Base-by-base conservation (phyloP, 2,329 filamentous ascomycete species). In the Cordyceps pruinosa region DNA sequence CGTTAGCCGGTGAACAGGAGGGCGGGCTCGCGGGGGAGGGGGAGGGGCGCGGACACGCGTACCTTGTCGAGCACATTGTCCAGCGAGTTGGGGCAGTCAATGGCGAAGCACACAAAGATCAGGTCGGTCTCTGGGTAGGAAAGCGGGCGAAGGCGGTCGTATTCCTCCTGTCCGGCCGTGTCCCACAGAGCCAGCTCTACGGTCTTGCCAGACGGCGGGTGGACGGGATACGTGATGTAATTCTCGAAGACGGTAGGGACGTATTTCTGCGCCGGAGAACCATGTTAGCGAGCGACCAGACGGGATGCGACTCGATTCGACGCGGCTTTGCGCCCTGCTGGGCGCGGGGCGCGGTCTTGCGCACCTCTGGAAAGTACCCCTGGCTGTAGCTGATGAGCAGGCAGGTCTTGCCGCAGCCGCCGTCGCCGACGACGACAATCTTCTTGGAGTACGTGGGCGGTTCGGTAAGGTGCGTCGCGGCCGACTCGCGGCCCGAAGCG, bases 21-120 rank as follows among this genome's bases (percentile, higher is more conserved):
- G n/a, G 21, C 17, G n/a, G 21, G 17, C 37, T 8, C 15, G 23
- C 13, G 5, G 17, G 37, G 23, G 48, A 45, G n/a, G 17, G 4
- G n/a, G n/a, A n/a, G n/a, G n/a, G n/a, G n/a, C n/a, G n/a, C n/a
- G n/a, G n/a, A n/a, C n/a, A n/a, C n/a, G n/a, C 21, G 5, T 77
- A 97, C 94, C 87, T 99, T 99, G 77, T 99, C 94, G 78, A 97
- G 87, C 59, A 99, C 93, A 73, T 99, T 99, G 70, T 99, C 94
- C 54, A 99, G 80, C 7, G 93, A 97, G 73, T 96, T 97, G 35
- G 94, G 94, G 73, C 94, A 99, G 75, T 99, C 94, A 68, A 99
- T 97, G 63, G 94, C 94, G 73, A 99, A 99, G 80, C 94, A 99
- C 64, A 99, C 94, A 72, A 99, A 97, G 59, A 99, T 86, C 34